A percentile compares a stretch with the other conserved stretches of the same genome.
These are phyloP conservation scores for Willaertia magna DNA, from an alignment of 208 protist species.

Conservation along the genomic window DNA sequence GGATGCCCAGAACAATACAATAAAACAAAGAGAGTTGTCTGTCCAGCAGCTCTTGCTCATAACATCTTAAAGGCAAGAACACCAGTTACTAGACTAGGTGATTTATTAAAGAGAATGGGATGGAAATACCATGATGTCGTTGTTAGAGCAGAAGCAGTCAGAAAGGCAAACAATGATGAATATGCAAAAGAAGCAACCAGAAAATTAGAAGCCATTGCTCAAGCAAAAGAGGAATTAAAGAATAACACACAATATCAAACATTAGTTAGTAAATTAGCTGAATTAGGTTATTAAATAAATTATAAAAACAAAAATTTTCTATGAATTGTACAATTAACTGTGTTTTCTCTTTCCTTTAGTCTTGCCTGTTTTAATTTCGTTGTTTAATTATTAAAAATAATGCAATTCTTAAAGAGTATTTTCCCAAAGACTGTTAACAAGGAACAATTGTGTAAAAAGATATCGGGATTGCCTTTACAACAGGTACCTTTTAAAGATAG, in stretches of 20 bases:
- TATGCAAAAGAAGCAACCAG: slow-evolving; percentile 42
- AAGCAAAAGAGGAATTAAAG: background rate
- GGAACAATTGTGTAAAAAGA: too few relatives aligned
- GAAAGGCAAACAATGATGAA: slow-evolving; percentile 38
- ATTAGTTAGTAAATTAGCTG: background rate
- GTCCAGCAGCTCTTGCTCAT: slow-evolving; percentile 63
- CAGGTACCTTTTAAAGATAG: too few relatives aligned
- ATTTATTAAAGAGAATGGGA: slow-evolving; percentile 53
- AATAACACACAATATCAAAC: background rate
- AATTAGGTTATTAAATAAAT: slow-evolving; percentile 5
- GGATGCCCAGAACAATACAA: slow-evolving; percentile 72
- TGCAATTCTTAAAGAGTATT: too few relatives aligned
- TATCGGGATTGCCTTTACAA: too few relatives aligned
- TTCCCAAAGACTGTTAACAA: too few relatives aligned
- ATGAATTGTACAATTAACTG: background rate
- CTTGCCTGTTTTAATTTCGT: too few relatives aligned
- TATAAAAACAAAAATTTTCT: background rate
- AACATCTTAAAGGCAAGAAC: slow-evolving; percentile 41
- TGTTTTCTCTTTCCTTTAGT: background rate
- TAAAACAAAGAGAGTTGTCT: slow-evolving; percentile 63
- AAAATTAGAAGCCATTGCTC: background rate
- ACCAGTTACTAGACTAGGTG: slow-evolving; percentile 53
- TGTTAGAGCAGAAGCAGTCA: slow-evolving; percentile 59
- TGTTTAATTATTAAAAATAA: too few relatives aligned
- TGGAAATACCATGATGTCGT: slow-evolving; percentile 75